Evolutionary conservation across 2,329 filamentous ascomycete species (phyloP).

Genomic region (Alternaria sp.): DNA sequence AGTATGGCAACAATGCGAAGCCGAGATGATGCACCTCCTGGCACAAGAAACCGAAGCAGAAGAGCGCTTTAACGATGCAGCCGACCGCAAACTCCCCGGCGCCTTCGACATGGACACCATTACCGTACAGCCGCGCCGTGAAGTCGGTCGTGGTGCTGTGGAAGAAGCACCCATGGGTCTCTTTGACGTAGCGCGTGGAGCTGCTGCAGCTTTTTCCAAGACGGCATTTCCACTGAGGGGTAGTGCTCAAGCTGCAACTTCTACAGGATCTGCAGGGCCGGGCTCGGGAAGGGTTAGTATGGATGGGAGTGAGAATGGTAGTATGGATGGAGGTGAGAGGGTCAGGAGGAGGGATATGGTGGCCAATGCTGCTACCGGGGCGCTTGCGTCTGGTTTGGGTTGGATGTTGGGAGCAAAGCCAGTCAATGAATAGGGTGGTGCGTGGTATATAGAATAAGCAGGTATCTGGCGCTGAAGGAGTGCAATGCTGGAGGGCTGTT

Average conservation of each 20-base stretch:
- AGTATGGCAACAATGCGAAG: slow-evolving; percentile 78
- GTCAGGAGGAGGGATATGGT: slow-evolving; percentile 77
- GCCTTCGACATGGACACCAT: slow-evolving; percentile 52
- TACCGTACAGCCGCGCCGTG: slow-evolving; percentile 51
- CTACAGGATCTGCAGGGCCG: slow-evolving; percentile 1
- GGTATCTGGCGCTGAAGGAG: too few species aligned
- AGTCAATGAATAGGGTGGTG: slow-evolving; percentile 25
- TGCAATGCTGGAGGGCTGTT: not conserved
- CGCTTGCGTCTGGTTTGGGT: slow-evolving; percentile 68
- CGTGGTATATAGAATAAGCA: not conserved
- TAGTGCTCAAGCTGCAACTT: slow-evolving; percentile 21
- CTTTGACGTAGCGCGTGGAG: slow-evolving; percentile 61
- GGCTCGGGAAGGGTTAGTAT: slow-evolving; percentile 35
- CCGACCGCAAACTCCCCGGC: slow-evolving; percentile 63
- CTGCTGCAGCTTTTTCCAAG: slow-evolving; percentile 57
- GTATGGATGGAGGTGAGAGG: slow-evolving; percentile 47
- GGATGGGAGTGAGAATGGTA: slow-evolving; percentile 49
- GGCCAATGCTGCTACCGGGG: slow-evolving; percentile 69
- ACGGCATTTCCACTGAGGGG: slow-evolving; percentile 57
- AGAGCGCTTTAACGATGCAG: slow-evolving; percentile 73
- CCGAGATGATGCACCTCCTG: slow-evolving; percentile 74
- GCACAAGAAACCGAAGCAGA: slow-evolving; percentile 73
- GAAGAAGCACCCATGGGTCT: slow-evolving; percentile 62
- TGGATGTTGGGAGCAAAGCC: slow-evolving; percentile 66
- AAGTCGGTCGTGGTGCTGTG: slow-evolving; percentile 52